Evolutionary conservation across 805 yeast genomes (phyloP).

Genomic region (Ogataea zsoltii): DNA sequence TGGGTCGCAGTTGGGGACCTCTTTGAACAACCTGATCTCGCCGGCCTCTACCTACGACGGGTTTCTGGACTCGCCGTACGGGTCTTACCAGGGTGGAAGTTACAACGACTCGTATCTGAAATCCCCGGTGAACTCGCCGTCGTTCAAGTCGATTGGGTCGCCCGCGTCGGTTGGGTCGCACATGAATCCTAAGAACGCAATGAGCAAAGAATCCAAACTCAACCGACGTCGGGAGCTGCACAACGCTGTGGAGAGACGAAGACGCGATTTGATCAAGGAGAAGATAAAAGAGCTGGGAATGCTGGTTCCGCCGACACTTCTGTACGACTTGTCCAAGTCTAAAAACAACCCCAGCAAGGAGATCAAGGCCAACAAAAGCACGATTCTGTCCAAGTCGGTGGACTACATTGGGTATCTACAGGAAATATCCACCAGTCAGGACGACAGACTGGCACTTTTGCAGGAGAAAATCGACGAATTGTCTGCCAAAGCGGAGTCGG

Average conservation of each 20-base stretch:
- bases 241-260: slow-evolving; percentile 89
- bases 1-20: slow-evolving; percentile 33
- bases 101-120: slow-evolving; percentile 32
- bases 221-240: slow-evolving; percentile 84
- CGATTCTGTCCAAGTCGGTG: slow-evolving; percentile 73
- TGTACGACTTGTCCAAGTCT: slow-evolving; percentile 39
- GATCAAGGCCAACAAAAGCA: slow-evolving; percentile 79
- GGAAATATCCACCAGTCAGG: slow-evolving; percentile 60
- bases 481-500: neutral
- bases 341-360: slow-evolving; percentile 49
- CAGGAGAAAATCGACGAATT: slow-evolving; percentile 36
- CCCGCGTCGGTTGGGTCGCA: slow-evolving; percentile 37
- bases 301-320: slow-evolving; percentile 74
- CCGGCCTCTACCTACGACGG: slow-evolving; percentile 38
- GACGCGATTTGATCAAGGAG: slow-evolving; percentile 89
- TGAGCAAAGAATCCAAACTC: slow-evolving; percentile 67
- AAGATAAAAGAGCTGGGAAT: slow-evolving; percentile 81
- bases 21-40: slow-evolving; percentile 34
- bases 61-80: slow-evolving; percentile 37
- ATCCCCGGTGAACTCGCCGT: slow-evolving; percentile 38
- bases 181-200: slow-evolving; percentile 35
- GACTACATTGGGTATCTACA: slow-evolving; percentile 73
- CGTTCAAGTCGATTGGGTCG: slow-evolving; percentile 33
- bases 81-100: slow-evolving; percentile 33
- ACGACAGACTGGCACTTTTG: slow-evolving; percentile 44